These are phyloP conservation scores for Ceratobasidium sp. DNA, from an alignment of 1,284 basidiomycete species.

Conservation along the genomic window DNA sequence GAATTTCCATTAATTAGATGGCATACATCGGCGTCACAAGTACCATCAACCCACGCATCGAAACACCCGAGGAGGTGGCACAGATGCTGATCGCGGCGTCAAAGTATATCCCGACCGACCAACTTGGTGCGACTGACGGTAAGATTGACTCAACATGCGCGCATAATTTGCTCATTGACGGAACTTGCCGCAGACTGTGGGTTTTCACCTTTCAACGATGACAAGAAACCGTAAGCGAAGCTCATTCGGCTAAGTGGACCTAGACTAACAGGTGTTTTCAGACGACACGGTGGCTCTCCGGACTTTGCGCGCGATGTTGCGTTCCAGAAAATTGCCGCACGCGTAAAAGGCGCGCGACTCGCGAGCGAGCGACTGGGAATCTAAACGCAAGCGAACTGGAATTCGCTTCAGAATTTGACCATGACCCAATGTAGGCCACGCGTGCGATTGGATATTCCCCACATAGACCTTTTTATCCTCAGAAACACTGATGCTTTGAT, in stretches of 20 bases:
- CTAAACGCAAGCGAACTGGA: neutral
- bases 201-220: constrained; percentile 44
- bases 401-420: neutral
- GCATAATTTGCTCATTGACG: neutral
- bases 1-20: constrained; percentile 31
- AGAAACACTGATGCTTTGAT: too few relatives aligned
- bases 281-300: constrained; percentile 39
- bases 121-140: constrained; percentile 44
- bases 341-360: constrained; percentile 42
- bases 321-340: constrained; percentile 43
- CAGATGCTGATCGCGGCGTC: constrained; percentile 41
- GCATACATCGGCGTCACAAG: constrained; percentile 44
- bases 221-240: constrained; percentile 39
- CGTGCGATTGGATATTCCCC: too few relatives aligned
- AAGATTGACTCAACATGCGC: neutral
- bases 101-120: constrained; percentile 43
- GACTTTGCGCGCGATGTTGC: constrained; percentile 44
- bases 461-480: too few relatives aligned
- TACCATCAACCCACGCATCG: constrained; percentile 42
- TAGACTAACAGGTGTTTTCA: neutral
- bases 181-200: constrained; percentile 41
- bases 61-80: constrained; percentile 42
- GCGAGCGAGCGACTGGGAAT: constrained; percentile 42
- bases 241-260: neutral
- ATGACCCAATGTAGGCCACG: too few relatives aligned